Base-by-base conservation (phyloP, 1,139 yeast species). In the Geotrichum phurueaensis region DNA sequence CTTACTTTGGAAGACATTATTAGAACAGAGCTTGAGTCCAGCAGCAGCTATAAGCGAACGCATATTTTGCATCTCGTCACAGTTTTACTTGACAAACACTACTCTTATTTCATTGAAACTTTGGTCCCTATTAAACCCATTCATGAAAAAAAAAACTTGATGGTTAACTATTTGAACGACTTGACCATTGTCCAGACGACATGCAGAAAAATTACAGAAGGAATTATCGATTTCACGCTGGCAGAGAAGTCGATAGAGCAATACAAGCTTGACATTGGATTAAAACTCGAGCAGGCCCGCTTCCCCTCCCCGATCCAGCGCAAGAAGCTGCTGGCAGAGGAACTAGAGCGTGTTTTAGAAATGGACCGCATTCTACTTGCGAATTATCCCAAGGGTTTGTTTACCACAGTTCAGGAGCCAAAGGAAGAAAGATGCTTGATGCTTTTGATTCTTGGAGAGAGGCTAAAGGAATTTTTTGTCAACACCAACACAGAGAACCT, bases 51-150 rank as follows among this genome's bases (percentile, higher is more conserved):
- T 36, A 60, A 64, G 13, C 57, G 62, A 18, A 62, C 65, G 1
- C 65, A 67, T 3, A 63, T 65, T 2, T 59, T 71, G n/a, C 67
- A 66, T 27, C 65, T 71, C 1, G 47, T 70, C n/a, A 64, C 67
- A 3, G 61, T 69, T 7, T 63, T 71, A 33, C 54, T 68, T 7
- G 60, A 64, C 43, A 69, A 67, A 50, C 70, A 69, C 57, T 70
- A 68, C 54, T 72, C 73, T 7, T 70, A 69, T 53, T 25, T 65
- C 23, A 59, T 60, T 27, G 61, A 61, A 15, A 53, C 63, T 12
- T 51, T 68, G 5, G 23, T 66, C 12, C 59, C 65, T 2, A 60
- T 56, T 5, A 29, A 47, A 12, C 47, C 25, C 9, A 22, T 20
- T 29, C 39, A 36, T 2, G 23, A 23, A 1, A 49, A 45, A 7